Conservation (phyloP, 306 rosid genomes). For the Crotalaria pallida region DNA sequence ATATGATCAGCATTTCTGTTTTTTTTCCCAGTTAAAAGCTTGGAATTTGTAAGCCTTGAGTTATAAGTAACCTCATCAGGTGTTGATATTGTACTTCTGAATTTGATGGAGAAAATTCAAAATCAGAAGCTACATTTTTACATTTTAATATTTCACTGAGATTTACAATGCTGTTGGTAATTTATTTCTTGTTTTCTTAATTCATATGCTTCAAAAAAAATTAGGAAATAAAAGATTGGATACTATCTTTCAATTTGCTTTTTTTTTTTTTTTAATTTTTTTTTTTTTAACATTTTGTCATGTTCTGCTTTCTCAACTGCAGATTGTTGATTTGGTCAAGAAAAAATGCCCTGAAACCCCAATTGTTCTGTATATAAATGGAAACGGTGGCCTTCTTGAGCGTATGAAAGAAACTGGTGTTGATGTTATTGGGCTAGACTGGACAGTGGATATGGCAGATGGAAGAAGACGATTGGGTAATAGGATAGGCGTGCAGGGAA, state of each 20-base stretch:
- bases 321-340: slow-evolving; percentile 73
- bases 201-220: background rate
- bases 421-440: slow-evolving; percentile 91
- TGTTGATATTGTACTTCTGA: background rate
- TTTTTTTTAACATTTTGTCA: background rate
- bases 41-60: too few species aligned
- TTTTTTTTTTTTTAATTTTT: slow-evolving; percentile 7
- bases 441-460: slow-evolving; percentile 98
- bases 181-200: background rate
- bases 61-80: too few species aligned
- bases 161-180: background rate
- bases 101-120: background rate
- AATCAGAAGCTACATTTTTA: too few species aligned
- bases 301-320: slow-evolving; percentile 20
- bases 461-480: slow-evolving; percentile 81
- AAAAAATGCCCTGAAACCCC: slow-evolving; percentile 70
- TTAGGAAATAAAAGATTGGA: background rate
- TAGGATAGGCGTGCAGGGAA: slow-evolving; percentile 79
- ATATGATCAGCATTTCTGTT: background rate
- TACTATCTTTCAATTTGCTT: background rate
- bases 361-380: slow-evolving; percentile 88
- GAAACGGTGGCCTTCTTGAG: slow-evolving; percentile 96
- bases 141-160: too few species aligned
- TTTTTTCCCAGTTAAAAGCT: background rate
- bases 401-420: slow-evolving; percentile 86